phyloP scores from a whole-genome alignment of 805 yeast species.

The Yamadazyma ubonensis region DNA sequence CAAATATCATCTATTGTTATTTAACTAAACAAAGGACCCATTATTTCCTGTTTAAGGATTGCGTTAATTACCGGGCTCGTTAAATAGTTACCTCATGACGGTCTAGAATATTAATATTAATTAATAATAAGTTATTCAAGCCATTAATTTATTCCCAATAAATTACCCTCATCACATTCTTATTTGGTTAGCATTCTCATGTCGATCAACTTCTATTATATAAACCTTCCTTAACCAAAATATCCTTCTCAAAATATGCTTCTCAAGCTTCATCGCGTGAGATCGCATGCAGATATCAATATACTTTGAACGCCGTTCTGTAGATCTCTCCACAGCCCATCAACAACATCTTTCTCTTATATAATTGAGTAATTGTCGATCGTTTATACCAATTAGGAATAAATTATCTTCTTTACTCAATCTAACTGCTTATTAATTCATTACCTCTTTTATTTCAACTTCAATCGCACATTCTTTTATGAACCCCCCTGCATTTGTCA shows the following conservation, averaged over 20 bases:
- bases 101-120: too few species aligned
- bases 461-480: not conserved
- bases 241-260: not conserved
- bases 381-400: not conserved
- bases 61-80: not conserved
- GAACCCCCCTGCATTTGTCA: conserved; percentile 1
- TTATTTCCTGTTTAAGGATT: not conserved
- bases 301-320: not conserved
- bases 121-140: too few species aligned
- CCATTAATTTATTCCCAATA: too few species aligned
- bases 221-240: not conserved
- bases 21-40: conserved; percentile 3
- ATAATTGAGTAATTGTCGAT: not conserved
- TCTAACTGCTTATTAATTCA: too few species aligned
- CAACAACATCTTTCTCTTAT: not conserved
- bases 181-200: too few species aligned
- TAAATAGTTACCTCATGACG: too few species aligned
- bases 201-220: too few species aligned
- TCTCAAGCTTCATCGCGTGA: not conserved
- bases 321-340: not conserved
- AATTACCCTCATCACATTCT: too few species aligned
- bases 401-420: not conserved
- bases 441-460: not conserved
- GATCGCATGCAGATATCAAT: not conserved
- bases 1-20: not conserved